Evolutionary conservation across 2,329 filamentous ascomycete species (phyloP).

Genomic region (Exophiala sp.): DNA sequence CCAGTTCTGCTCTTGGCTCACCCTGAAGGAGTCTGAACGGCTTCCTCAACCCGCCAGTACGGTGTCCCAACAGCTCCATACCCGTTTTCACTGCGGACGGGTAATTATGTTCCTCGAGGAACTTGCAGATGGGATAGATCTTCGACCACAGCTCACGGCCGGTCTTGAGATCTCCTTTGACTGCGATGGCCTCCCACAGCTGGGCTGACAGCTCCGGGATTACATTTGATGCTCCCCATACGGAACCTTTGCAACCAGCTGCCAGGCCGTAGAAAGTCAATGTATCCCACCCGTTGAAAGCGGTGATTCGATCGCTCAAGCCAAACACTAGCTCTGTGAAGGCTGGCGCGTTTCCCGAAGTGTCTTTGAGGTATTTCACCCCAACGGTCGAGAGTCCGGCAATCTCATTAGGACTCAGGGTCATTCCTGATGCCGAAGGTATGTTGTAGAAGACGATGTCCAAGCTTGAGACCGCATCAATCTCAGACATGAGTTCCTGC

Average conservation of each 20-base stretch:
- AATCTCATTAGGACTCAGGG: constrained; percentile 41
- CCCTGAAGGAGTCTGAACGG: constrained; percentile 44
- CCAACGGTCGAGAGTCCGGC: constrained; percentile 45
- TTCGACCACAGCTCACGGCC: constrained; percentile 49
- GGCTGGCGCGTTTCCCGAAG: constrained; percentile 50
- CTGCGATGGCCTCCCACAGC: constrained; percentile 47
- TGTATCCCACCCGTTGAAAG: constrained; percentile 55
- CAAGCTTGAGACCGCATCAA: constrained; percentile 40
- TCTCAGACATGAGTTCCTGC: constrained; percentile 40
- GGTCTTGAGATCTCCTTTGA: constrained; percentile 41
- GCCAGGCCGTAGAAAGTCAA: constrained; percentile 53
- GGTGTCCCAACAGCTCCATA: constrained; percentile 43
- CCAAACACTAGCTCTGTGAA: constrained; percentile 50
- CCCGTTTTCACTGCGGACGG: constrained; percentile 49
- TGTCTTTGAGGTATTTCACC: constrained; percentile 52
- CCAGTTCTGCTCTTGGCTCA: constrained; percentile 36
- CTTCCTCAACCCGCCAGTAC: constrained; percentile 49
- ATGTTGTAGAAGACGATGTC: constrained; percentile 54
- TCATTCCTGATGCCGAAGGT: constrained; percentile 46
- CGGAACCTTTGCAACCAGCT: constrained; percentile 48
- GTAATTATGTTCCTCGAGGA: constrained; percentile 50
- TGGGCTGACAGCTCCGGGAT: constrained; percentile 49
- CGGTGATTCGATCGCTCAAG: constrained; percentile 41
- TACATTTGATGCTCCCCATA: constrained; percentile 52
- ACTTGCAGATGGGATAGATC: constrained; percentile 51